Percentiles rank a stretch among this genome's conserved stretches.
phyloP scores from a whole-genome alignment of 2,329 filamentous ascomycete species.

The Magnaporthiopsis incrustans region DNA sequence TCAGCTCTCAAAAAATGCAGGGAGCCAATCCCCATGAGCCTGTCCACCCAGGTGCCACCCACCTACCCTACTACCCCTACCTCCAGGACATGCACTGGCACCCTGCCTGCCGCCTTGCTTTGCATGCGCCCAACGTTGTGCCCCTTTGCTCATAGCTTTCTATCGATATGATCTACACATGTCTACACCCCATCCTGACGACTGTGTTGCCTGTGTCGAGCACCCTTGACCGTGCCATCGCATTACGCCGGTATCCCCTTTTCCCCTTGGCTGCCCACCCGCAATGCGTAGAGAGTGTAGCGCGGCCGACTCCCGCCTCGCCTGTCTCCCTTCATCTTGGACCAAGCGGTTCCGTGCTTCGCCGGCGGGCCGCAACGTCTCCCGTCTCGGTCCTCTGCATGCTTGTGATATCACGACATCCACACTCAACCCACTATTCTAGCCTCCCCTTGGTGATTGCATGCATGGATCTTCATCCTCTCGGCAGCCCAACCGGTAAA shows the following conservation, averaged over 20 bases:
- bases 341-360: background rate
- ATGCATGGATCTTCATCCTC: background rate
- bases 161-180: background rate
- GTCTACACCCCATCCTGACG: background rate
- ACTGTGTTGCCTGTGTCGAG: background rate
- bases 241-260: background rate
- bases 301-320: background rate
- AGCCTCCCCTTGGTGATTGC: background rate
- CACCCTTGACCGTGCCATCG: background rate
- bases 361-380: background rate
- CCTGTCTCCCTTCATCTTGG: background rate
- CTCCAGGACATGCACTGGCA: background rate
- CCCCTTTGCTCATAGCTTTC: background rate
- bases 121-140: background rate
- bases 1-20: background rate
- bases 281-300: background rate
- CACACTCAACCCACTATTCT: background rate
- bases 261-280: background rate
- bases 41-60: background rate
- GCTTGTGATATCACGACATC: background rate
- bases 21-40: background rate
- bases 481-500: background rate
- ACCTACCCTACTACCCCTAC: background rate
- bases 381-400: constrained; percentile 2
- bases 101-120: background rate